Percentiles rank a stretch among this genome's conserved stretches.
phyloP scores from a whole-genome alignment of 2,329 filamentous ascomycete genomes.

The Tolypocladium nubicola region DNA sequence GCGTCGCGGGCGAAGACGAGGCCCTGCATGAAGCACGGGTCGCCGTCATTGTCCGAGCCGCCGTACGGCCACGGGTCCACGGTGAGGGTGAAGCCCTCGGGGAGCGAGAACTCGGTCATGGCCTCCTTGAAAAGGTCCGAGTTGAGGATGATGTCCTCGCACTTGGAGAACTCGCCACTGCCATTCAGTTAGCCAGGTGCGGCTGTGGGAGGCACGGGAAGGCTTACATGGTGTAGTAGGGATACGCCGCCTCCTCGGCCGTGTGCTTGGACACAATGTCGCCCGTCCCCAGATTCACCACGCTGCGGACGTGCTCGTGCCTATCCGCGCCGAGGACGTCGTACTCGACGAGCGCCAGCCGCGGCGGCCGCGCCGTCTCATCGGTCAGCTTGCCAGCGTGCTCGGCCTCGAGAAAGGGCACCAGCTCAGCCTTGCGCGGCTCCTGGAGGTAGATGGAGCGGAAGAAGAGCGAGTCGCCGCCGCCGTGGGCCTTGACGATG shows the following conservation, averaged over 20 bases:
- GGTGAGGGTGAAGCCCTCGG: slow-evolving; percentile 29
- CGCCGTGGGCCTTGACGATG: slow-evolving; percentile 23
- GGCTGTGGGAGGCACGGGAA: too few species aligned
- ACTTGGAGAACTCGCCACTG: slow-evolving; percentile 28
- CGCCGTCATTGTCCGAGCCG: slow-evolving; percentile 27
- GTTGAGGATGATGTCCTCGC: slow-evolving; percentile 27
- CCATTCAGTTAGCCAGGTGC: not conserved
- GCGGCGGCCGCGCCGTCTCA: slow-evolving; percentile 29
- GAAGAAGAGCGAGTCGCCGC: slow-evolving; percentile 21
- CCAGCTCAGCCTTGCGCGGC: slow-evolving; percentile 46
- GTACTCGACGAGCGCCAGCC: slow-evolving; percentile 35
- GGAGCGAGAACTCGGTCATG: slow-evolving; percentile 34
- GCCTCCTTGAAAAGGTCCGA: slow-evolving; percentile 36
- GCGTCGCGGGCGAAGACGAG: slow-evolving; percentile 36
- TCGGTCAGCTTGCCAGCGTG: slow-evolving; percentile 37
- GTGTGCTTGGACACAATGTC: slow-evolving; percentile 15
- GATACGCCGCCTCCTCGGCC: slow-evolving; percentile 19
- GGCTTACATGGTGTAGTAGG: slow-evolving; percentile 17
- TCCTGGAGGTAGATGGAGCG: slow-evolving; percentile 56
- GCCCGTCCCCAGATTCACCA: slow-evolving; percentile 25
- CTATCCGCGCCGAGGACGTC: slow-evolving; percentile 24
- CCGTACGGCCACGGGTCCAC: slow-evolving; percentile 60
- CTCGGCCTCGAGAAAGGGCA: slow-evolving; percentile 52
- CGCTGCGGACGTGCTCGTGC: slow-evolving; percentile 22
- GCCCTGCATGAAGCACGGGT: slow-evolving; percentile 36